Evolutionary conservation across 305 asterid species (phyloP).

Genomic region (Fraxinus nigra): DNA sequence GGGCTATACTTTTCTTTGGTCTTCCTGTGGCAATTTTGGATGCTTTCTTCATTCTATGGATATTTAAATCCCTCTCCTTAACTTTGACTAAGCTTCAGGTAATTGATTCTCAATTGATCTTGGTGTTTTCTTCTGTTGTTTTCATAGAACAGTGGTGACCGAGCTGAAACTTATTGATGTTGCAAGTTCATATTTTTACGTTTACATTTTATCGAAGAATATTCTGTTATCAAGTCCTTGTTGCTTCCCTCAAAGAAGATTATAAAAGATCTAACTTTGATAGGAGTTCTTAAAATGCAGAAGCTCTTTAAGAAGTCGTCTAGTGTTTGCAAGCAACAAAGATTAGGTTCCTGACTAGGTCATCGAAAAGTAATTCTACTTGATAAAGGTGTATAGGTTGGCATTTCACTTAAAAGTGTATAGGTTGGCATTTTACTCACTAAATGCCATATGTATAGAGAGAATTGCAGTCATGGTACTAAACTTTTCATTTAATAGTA

Average conservation of each 20-base stretch:
- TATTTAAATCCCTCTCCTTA: slow-evolving; percentile 80
- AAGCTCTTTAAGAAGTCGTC: not conserved
- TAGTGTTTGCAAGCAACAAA: not conserved
- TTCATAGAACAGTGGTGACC: not conserved
- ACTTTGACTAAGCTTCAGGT: slow-evolving; percentile 97
- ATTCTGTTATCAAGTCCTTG: not conserved
- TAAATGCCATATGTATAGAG: too few relatives aligned
- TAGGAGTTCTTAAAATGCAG: not conserved
- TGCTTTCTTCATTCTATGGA: slow-evolving; percentile 93
- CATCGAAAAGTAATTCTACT: not conserved
- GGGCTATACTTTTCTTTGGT: slow-evolving; percentile 73
- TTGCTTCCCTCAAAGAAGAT: not conserved
- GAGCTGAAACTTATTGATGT: not conserved
- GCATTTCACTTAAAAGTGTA: too few relatives aligned
- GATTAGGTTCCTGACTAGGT: not conserved
- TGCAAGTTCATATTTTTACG: not conserved
- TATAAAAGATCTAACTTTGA: not conserved
- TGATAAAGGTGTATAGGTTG: not conserved
- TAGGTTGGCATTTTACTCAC: too few relatives aligned
- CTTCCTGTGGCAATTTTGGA: slow-evolving; percentile 92
- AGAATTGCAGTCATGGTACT: too few relatives aligned
- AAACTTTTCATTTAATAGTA: too few relatives aligned
- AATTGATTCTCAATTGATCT: slow-evolving; percentile 24
- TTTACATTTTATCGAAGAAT: not conserved
- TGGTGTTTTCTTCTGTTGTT: slow-evolving; percentile 8